Conservation (phyloP, 2,329 filamentous ascomycete species). For the Colletotrichum karsti region DNA sequence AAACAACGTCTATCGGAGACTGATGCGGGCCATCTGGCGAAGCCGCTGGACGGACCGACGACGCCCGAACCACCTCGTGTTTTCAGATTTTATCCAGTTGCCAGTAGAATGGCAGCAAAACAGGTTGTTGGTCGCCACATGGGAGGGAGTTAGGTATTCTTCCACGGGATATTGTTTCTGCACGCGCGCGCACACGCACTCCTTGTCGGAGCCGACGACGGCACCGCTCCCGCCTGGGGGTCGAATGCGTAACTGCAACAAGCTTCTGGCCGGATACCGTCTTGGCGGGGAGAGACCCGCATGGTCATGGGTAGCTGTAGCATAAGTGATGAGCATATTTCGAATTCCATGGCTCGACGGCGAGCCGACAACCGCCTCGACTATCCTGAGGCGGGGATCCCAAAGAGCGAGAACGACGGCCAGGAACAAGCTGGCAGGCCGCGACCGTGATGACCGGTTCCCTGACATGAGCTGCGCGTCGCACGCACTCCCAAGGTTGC, state of each 20-base stretch:
- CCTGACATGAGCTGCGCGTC: not conserved
- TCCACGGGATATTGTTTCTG: not conserved
- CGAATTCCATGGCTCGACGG: not conserved
- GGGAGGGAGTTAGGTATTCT: not conserved
- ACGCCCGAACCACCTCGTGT: not conserved
- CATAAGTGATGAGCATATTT: not conserved
- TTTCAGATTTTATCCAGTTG: not conserved
- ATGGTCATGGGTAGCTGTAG: not conserved
- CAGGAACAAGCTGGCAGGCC: not conserved
- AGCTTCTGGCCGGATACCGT: constrained; percentile 17
- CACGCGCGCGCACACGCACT: too few species aligned
- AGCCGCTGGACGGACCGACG: not conserved
- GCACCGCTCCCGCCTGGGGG: not conserved
- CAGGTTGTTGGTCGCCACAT: not conserved
- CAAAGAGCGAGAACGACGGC: not conserved
- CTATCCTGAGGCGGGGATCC: not conserved
- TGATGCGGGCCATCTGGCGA: not conserved
- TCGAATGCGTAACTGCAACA: not conserved
- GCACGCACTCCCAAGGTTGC: not conserved
- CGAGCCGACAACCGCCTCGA: not conserved
- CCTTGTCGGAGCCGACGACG: not conserved
- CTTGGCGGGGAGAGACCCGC: not conserved
- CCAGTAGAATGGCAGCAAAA: not conserved
- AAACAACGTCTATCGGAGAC: not conserved
- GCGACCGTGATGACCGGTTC: not conserved